phyloP scores from a whole-genome alignment of 257 asterid species.

The Salvia rosmarinus region DNA sequence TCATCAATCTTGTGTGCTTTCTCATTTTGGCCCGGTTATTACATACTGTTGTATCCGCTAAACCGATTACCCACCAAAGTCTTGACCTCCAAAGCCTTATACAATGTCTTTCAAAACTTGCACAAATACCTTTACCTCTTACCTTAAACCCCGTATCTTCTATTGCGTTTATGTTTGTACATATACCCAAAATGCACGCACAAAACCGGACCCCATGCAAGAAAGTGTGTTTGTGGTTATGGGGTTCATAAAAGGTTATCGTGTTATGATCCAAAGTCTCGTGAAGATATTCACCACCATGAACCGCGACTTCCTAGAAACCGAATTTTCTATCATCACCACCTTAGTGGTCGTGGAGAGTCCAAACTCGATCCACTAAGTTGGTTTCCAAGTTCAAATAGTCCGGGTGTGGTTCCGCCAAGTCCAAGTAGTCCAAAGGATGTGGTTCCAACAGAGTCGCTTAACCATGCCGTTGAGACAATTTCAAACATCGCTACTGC shows the following conservation, averaged over 20 bases:
- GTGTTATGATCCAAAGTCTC: neutral
- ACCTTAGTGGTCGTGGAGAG: too few species aligned
- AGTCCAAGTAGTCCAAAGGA: too few species aligned
- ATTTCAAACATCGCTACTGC: neutral
- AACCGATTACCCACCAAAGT: neutral
- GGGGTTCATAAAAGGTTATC: neutral
- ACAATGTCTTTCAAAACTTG: neutral
- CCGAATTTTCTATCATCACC: too few species aligned
- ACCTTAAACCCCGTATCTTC: neutral
- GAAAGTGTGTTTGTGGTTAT: neutral
- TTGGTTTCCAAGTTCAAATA: neutral
- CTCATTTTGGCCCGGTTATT: neutral
- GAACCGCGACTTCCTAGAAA: too few species aligned
- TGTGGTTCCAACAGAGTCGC: neutral
- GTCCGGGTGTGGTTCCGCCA: too few species aligned
- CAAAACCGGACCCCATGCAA: neutral
- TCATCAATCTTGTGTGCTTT: too few species aligned
- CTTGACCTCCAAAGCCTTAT: neutral
- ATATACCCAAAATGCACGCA: neutral
- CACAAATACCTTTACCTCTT: neutral
- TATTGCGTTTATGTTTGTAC: neutral
- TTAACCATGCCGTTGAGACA: neutral
- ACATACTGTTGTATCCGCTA: neutral
- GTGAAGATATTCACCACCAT: neutral
- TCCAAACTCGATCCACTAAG: too few species aligned